Evolutionary conservation across 805 yeast genomes (phyloP), one percentile per base, ranked within the genome.

Genomic region (Danielia reshetovae): DNA sequence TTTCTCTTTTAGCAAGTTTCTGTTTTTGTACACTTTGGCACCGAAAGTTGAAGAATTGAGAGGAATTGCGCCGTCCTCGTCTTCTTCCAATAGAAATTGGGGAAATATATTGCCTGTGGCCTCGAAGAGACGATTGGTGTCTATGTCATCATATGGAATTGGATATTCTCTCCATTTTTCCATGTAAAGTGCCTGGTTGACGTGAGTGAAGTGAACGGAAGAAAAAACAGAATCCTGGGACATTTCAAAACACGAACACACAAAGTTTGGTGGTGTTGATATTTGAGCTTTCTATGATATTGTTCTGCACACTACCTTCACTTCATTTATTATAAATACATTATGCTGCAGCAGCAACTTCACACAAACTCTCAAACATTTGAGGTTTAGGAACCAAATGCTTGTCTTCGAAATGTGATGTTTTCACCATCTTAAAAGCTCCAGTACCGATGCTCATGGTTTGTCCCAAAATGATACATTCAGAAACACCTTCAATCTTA

Each of bases 371-470:
- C 43, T 75, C 81, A 49, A 75, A 75, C 44, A 74, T 48, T 4
- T 76, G 57, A 16, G 68, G 68, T 45, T 65, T 73, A 13, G 46
- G 48, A 28, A 50, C 53, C 50, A 79, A 59, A 26, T 66, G 73
- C 18, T 59, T 61, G 24, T 62, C 63, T 16, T 62, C 64, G 27
- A 70, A 59, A 27, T 68, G 62, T 4, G 79, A 74, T 30, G 74
- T 68, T 42, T 81, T 79, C 7, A 85, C 85, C 48, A 93, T 70
- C 57, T 88, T 84, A 72, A 93, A 89, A 0, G 97, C 82, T 46
- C 98, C 98, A 2, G 99, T 93, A 57, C 99, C 99, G 47, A 93
- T 81, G 33, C 83, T 76, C 97, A 93, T 90, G 35, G 97, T 88
- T 68, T 93, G 97, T 27, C 99, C 99, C 45, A 93, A 71, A 51